Conservation (phyloP, 129 eudicot species). For the Escallonia rubra region DNA sequence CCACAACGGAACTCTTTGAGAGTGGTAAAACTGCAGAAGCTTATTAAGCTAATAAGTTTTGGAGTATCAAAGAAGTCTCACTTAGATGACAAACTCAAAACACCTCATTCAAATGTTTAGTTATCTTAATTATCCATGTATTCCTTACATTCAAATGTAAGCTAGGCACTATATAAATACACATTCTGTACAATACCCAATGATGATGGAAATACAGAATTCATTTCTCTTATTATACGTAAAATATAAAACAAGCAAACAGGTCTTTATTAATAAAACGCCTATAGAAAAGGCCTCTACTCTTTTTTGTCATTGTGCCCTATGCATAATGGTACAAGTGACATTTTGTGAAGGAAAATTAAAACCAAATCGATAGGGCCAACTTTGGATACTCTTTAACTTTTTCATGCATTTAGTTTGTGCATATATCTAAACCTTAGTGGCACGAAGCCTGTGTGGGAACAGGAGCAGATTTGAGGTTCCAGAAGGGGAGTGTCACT, state of each 20-base stretch:
- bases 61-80: too few relatives aligned
- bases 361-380: not conserved
- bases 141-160: not conserved
- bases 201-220: too few relatives aligned
- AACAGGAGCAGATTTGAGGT: not conserved
- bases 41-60: not conserved
- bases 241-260: not conserved
- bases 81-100: too few relatives aligned
- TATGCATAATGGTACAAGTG: not conserved
- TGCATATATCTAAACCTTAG: not conserved
- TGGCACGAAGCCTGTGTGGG: not conserved
- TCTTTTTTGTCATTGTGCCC: not conserved
- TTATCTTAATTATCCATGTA: not conserved
- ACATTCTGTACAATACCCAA: not conserved
- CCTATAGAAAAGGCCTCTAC: not conserved
- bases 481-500: too few relatives aligned
- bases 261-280: not conserved
- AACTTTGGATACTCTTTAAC: not conserved
- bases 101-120: too few relatives aligned
- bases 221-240: not conserved
- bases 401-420: not conserved
- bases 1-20: not conserved
- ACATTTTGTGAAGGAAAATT: not conserved
- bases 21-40: not conserved
- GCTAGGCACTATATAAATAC: not conserved